Base-by-base conservation (phyloP, 192 early-diverging fungal species). In the Backusella liffmaniae region DNA sequence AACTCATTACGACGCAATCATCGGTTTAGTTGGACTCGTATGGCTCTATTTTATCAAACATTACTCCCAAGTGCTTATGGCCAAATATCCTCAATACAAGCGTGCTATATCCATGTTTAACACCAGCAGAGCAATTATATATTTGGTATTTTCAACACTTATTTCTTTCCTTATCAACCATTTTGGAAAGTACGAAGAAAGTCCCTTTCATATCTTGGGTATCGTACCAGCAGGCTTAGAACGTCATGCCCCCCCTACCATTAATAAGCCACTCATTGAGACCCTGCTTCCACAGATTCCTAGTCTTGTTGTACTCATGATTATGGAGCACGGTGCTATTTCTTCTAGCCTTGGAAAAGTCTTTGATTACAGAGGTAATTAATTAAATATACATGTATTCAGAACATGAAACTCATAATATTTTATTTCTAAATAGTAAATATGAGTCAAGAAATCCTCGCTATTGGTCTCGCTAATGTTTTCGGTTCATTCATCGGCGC, bases 241-340 rank as follows among this genome's bases (percentile, higher is more conserved):
- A 53, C 77, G 84, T 37, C 87, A 90, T 67, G 53, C 74, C 0
- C 87, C 92, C 8, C 91, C 92, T 2, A 72, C 74, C 8, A 69
- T 94, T 66, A 79, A 80, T 72, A 75, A 80, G 9, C 53, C 84
- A 12, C 79, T 92, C 21, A 77, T 95, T 36, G 77, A 87, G 7
- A 59, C 68, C 9, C 74, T 91, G 12, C 82, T 83, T 0, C 77
- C 83, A 35, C 85, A 93, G 66, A 67, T 93, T n/a, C 86, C 89
- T 36, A 87, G 89, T 32, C 87, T 93, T 21, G 82, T 92, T 30
- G 83, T 98, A 3, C 86, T 97, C 42, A 82, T 90, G 70, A 88
- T 98, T 67, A 85, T 98, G 72, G 97, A 98, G 83, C 96, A 97
- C 77, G 90, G 96, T 79, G 93, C 95, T n/a, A 93, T 98, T 69